Evolutionary conservation across 208 protist species (phyloP).

Genomic region (Endotrypanum monterogeii): DNA sequence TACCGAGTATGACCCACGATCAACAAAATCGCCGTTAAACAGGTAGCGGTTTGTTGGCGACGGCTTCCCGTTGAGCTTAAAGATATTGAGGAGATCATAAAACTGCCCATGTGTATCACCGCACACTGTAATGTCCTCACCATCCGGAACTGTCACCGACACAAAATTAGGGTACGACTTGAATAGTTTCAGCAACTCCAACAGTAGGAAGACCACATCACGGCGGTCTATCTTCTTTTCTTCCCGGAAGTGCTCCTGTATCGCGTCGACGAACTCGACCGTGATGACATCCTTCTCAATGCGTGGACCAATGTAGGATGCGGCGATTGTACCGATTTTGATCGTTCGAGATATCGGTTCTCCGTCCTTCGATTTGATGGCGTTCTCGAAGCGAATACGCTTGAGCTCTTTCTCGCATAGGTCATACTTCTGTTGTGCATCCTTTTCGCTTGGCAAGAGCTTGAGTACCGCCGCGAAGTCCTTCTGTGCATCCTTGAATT

Average conservation of each 20-base stretch:
- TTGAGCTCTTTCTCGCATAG: conserved; percentile 94
- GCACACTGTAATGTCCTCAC: conserved; percentile 95
- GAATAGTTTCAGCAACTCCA: conserved; percentile 80
- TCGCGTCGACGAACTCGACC: conserved; percentile 75
- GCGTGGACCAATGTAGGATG: conserved; percentile 74
- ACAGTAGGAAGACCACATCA: conserved; percentile 87
- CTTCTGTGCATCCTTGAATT: conserved; percentile 95
- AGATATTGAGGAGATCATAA: conserved; percentile 98
- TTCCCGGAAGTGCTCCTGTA: conserved; percentile 75
- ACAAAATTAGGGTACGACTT: conserved; percentile 89
- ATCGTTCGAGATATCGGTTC: conserved; percentile 75
- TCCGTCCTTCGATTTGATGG: conserved; percentile 90
- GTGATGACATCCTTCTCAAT: conserved; percentile 77
- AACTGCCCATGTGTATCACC: conserved; percentile 99
- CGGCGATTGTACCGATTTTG: conserved; percentile 64
- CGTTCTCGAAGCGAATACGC: conserved; percentile 94
- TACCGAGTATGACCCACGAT: conserved; percentile 96
- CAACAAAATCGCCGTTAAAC: conserved; percentile 97
- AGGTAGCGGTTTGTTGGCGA: conserved; percentile 94
- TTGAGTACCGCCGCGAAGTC: conserved; percentile 93
- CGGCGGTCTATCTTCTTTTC: conserved; percentile 87
- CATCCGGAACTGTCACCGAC: conserved; percentile 81
- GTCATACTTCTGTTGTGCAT: conserved; percentile 92
- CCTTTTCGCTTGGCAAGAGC: conserved; percentile 89
- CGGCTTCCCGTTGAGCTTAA: conserved; percentile 90